A percentile compares a stretch with the other conserved stretches of the same genome.
Evolutionary conservation across 495 filamentous ascomycete genomes (phyloP).

Genomic region (Usnea hakonensis): DNA sequence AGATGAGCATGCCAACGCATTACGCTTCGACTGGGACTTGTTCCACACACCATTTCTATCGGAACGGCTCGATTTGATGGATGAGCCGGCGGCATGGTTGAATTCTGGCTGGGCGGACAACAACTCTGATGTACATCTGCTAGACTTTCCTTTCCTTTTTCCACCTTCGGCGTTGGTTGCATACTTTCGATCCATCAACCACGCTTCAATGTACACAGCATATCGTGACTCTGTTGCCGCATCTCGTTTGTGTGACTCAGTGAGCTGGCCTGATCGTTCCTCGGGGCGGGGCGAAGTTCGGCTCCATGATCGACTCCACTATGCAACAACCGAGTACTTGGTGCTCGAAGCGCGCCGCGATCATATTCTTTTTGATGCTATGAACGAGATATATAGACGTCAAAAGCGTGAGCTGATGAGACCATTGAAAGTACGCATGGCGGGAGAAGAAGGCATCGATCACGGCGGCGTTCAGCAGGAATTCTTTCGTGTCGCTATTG

Average conservation of each 20-base stretch:
- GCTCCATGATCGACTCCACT: constrained; percentile 54
- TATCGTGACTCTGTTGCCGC: constrained; percentile 63
- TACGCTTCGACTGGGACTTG: constrained; percentile 30
- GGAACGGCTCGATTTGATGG: constrained; percentile 66
- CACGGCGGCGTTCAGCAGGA: constrained; percentile 93
- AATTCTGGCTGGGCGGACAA: constrained; percentile 39
- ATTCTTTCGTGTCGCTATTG: constrained; percentile 79
- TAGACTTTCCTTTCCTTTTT: constrained; percentile 79
- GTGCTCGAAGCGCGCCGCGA: constrained; percentile 68
- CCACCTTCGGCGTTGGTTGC: constrained; percentile 61
- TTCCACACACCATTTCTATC: constrained; percentile 71
- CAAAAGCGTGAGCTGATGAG: constrained; percentile 73
- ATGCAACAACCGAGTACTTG: constrained; percentile 61
- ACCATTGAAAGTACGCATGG: constrained; percentile 82
- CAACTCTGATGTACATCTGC: constrained; percentile 62
- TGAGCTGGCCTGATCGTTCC: constrained; percentile 37
- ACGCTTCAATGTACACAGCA: constrained; percentile 67
- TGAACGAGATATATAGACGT: constrained; percentile 82
- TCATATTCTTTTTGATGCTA: constrained; percentile 64
- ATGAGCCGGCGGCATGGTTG: constrained; percentile 73
- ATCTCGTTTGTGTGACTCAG: constrained; percentile 51
- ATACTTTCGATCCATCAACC: constrained; percentile 86
- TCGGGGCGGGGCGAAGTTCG: constrained; percentile 38
- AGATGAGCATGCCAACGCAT: not conserved
- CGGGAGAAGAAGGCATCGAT: constrained; percentile 84